These are phyloP conservation scores for Tylopilus sp. DNA, from an alignment of 768 basidiomycete genomes.

Conservation along the genomic window DNA sequence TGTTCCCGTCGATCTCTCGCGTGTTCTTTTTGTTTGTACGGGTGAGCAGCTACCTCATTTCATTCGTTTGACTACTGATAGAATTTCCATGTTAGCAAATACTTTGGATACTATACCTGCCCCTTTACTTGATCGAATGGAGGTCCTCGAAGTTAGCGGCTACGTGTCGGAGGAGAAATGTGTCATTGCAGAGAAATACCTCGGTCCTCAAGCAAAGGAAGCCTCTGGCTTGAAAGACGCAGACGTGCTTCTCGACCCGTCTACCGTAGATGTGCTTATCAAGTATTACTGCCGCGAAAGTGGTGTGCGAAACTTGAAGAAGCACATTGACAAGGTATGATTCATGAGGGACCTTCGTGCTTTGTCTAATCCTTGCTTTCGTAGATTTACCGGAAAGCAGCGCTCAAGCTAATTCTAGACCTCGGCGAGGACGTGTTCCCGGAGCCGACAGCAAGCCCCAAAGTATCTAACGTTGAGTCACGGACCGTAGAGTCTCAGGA, in stretches of 20 bases:
- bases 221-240: conserved; percentile 82
- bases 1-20: conserved; percentile 92
- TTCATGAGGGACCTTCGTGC: neutral
- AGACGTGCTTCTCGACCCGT: conserved; percentile 73
- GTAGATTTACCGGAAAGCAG: conserved; percentile 96
- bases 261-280: conserved; percentile 84
- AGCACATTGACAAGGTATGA: conserved; percentile 93
- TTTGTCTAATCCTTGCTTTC: neutral
- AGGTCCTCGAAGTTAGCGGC: conserved; percentile 90
- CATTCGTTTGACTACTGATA: conserved; percentile 3
- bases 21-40: conserved; percentile 97
- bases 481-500: conserved; percentile 52
- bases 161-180: conserved; percentile 94
- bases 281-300: conserved; percentile 98
- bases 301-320: conserved; percentile 95
- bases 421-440: conserved; percentile 85
- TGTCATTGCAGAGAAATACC: conserved; percentile 81
- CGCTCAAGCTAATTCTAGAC: conserved; percentile 85
- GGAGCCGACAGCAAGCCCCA: conserved; percentile 47
- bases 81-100: conserved; percentile 55
- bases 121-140: conserved; percentile 93
- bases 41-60: conserved; percentile 31
- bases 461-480: conserved; percentile 14
- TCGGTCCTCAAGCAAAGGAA: conserved; percentile 91
- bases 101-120: conserved; percentile 92